These are phyloP conservation scores for Epichloe typhina DNA, from an alignment of 2,329 filamentous ascomycete species.

Conservation along the genomic window DNA sequence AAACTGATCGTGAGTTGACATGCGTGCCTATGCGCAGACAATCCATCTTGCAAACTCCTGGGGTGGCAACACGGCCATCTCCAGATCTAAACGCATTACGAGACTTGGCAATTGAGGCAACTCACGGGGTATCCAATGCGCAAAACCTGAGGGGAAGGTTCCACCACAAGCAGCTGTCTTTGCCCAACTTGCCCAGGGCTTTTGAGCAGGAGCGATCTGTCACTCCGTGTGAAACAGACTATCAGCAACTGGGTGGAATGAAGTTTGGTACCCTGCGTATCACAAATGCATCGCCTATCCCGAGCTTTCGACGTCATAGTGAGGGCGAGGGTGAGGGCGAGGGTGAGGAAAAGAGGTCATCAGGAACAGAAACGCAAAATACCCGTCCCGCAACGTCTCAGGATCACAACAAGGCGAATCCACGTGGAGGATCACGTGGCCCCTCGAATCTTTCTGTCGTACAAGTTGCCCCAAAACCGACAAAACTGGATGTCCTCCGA, in stretches of 20 bases:
- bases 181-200: constrained; percentile 14
- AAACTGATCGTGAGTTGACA: constrained; percentile 10
- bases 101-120: no score
- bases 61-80: constrained; percentile 29
- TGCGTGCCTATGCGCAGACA: constrained; percentile 35
- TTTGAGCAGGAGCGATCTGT: constrained; percentile 14
- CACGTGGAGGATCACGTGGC: neutral
- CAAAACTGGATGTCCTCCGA: neutral
- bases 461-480: neutral
- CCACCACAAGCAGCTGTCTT: constrained; percentile 19
- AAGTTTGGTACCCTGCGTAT: constrained; percentile 50
- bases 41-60: constrained; percentile 35
- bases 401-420: neutral
- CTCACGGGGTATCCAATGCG: no score
- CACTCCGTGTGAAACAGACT: constrained; percentile 39
- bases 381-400: neutral
- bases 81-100: neutral
- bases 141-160: neutral
- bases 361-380: neutral
- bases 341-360: neutral
- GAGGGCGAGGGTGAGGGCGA: neutral
- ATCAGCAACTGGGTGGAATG: constrained; percentile 47
- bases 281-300: constrained; percentile 42
- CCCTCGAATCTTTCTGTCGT: neutral
- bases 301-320: constrained; percentile 19